Evolutionary conservation across 441 rosid genomes (phyloP), one percentile per base, ranked within the genome.

Genomic region (Bocquillonia castaneifolia): DNA sequence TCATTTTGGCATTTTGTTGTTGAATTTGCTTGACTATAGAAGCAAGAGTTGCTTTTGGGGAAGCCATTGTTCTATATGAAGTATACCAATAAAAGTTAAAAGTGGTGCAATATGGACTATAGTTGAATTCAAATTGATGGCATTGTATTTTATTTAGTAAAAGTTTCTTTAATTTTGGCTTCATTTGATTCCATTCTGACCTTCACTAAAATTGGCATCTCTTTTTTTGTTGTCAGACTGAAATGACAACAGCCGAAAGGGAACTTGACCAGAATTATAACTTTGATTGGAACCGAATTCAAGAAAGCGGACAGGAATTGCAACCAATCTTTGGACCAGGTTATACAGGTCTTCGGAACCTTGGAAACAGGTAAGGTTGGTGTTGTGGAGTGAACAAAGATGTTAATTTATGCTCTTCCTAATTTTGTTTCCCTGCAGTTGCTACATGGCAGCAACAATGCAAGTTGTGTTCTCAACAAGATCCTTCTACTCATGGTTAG

Each of bases 381-480:
- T 73, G 10, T 56, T 32, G 17, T 20, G 60, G 34, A 34, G 10
- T 20, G 40, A 63, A 68, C 61, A 25, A 39, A 50, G 44, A 55
- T 47, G 47, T 65, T 26, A 18, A 44, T 65, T 62, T 23, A 37
- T 73, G 50, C 60, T 61, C 42, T 66, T 74, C 65, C 72, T 67
- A 12, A 72, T 39, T 68, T 56, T 69, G 15, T 71, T 50, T 63
- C 53, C 59, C 63, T 80, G 78, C 84, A 91, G 99, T 79, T 94
- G 99, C 89, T 91, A 94, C 81, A 79, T 94, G 96, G 99, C 99
- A 48, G 96, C 99, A 53, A 94, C 99, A 1, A 90, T 94, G 96
- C 99, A 94, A 82, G 89, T 85, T 72, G 80, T 92, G 58, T 88
- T 92, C 89, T 87, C 99, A 48, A 87, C 89, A 25, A 82, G 68